A percentile compares a stretch with the other conserved stretches of the same genome.
Evolutionary conservation across 2,329 filamentous ascomycete genomes (phyloP).

Genomic region (Didymella sp.): DNA sequence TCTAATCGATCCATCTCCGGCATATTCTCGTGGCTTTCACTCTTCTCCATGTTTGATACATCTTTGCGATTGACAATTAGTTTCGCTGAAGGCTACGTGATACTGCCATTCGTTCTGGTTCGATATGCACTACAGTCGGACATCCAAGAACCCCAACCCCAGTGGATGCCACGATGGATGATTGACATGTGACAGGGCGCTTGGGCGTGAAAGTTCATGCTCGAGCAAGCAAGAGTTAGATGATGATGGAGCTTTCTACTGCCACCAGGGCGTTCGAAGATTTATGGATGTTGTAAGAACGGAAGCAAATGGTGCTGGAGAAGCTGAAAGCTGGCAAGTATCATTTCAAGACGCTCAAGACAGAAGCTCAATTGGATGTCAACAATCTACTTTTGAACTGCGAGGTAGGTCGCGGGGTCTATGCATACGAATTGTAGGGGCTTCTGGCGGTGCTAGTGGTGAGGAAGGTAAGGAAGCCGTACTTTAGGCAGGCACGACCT

Average conservation of each 20-base stretch:
- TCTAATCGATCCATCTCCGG: constrained; percentile 25
- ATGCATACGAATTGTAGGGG: background rate
- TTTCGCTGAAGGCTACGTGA: background rate
- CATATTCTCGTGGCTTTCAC: constrained; percentile 15
- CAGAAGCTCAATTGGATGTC: too few species aligned
- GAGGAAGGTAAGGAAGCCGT: background rate
- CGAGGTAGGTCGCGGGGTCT: too few species aligned
- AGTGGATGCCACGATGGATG: background rate
- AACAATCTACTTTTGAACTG: too few species aligned
- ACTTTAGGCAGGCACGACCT: background rate
- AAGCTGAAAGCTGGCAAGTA: background rate
- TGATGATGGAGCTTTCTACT: background rate
- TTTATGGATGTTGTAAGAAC: background rate
- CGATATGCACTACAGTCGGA: background rate
- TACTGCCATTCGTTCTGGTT: background rate
- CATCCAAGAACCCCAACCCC: background rate
- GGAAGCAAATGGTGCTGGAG: background rate
- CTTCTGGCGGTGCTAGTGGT: background rate
- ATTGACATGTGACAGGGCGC: constrained; percentile 14
- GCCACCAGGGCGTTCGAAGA: background rate
- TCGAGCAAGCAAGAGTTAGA: constrained; percentile 6
- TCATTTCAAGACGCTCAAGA: too few species aligned
- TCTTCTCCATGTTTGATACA: background rate
- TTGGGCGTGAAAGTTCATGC: constrained; percentile 3
- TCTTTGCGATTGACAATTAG: background rate